Conservation (phyloP, 495 filamentous ascomycete genomes). For the Penicillium longicatenatum region DNA sequence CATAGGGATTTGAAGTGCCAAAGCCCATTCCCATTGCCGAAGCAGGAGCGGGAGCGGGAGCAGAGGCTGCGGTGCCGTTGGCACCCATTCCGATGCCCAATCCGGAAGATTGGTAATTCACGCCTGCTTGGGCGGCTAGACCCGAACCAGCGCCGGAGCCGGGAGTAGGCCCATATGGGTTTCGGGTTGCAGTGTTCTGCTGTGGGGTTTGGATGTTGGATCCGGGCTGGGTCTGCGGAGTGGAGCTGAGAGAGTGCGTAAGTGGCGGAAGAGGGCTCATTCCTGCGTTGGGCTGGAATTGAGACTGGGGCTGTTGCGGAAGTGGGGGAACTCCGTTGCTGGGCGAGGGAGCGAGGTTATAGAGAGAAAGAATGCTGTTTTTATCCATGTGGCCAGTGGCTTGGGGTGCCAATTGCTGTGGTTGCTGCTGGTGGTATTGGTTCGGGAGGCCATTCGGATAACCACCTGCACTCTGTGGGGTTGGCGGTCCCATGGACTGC, state of each 20-base stretch:
- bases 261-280: conserved; percentile 26
- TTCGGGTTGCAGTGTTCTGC: conserved; percentile 38
- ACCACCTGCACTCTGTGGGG: conserved; percentile 28
- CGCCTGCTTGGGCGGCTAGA: conserved; percentile 27
- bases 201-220: conserved; percentile 34
- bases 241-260: conserved; percentile 26
- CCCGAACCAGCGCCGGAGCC: conserved; percentile 23
- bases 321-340: conserved; percentile 32
- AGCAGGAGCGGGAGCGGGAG: conserved; percentile 21
- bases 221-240: conserved; percentile 25
- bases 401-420: conserved; percentile 45
- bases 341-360: conserved; percentile 75
- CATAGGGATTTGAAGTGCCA: conserved; percentile 11
- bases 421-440: conserved; percentile 31
- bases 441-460: conserved; percentile 16
- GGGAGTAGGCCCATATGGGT: conserved; percentile 33
- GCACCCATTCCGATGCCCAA: conserved; percentile 24
- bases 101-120: conserved; percentile 21
- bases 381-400: conserved; percentile 65
- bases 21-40: conserved; percentile 16
- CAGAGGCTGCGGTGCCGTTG: conserved; percentile 15
- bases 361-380: conserved; percentile 83
- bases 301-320: conserved; percentile 35
- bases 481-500: conserved; percentile 32
- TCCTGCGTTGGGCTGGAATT: conserved; percentile 22